phyloP scores from a whole-genome alignment of 805 yeast species.

The Ogataea parapolymorpha region DNA sequence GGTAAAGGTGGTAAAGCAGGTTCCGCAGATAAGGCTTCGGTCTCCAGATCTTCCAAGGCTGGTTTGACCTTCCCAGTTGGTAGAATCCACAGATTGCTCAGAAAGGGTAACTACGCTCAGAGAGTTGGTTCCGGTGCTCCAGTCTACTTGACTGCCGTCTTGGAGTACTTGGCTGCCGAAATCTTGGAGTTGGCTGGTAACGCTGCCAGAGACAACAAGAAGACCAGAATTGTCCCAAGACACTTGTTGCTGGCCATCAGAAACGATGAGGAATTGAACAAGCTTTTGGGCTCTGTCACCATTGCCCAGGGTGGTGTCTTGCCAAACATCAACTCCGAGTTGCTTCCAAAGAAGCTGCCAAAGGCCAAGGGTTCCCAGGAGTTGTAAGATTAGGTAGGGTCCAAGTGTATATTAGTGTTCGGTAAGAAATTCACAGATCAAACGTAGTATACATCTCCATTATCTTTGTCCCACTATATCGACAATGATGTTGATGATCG shows the following conservation, averaged over 20 bases:
- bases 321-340: conserved; percentile 93
- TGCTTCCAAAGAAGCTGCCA: conserved; percentile 63
- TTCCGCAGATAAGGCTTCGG: conserved; percentile 90
- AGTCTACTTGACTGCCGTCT: conserved; percentile 93
- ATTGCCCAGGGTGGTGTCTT: conserved; percentile 99
- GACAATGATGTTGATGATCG: conserved; percentile 70
- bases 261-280: conserved; percentile 98
- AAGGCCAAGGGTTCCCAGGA: conserved; percentile 57
- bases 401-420: conserved; percentile 28
- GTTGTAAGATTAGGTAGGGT: conserved; percentile 37
- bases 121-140: conserved; percentile 99
- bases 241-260: conserved; percentile 98
- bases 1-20: conserved; percentile 95
- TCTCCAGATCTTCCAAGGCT: conserved; percentile 97
- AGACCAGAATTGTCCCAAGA: conserved; percentile 98
- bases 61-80: conserved; percentile 99
- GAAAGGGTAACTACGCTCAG: conserved; percentile 98
- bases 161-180: conserved; percentile 97
- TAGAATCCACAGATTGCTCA: conserved; percentile 94
- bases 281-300: conserved; percentile 86
- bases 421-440: conserved; percentile 10
- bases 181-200: conserved; percentile 97
- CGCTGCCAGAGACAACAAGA: conserved; percentile 98
- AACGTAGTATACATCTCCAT: not conserved
- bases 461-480: conserved; percentile 28